phyloP scores from a whole-genome alignment of 495 filamentous ascomycete genomes.

The Annulohypoxylon stygium region DNA sequence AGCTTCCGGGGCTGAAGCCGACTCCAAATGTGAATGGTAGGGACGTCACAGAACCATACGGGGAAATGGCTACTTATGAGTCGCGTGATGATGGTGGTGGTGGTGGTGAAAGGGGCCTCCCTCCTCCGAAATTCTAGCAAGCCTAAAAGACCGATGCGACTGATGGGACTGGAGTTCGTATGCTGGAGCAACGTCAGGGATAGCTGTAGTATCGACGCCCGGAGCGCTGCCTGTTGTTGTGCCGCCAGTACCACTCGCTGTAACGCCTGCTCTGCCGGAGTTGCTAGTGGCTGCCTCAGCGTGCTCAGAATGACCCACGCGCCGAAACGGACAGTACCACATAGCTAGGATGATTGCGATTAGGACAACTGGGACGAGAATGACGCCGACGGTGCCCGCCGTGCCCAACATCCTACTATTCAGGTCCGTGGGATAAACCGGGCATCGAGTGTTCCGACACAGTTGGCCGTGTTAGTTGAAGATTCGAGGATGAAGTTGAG shows the following conservation, averaged over 20 bases:
- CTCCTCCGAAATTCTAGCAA: constrained; percentile 41
- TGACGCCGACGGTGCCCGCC: constrained; percentile 34
- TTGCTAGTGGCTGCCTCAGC: constrained; percentile 10
- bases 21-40: not conserved
- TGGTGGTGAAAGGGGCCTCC: constrained; percentile 20
- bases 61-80: constrained; percentile 8
- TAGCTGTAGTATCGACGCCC: not conserved
- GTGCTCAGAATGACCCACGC: constrained; percentile 6
- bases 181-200: constrained; percentile 14
- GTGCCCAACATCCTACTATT: constrained; percentile 37
- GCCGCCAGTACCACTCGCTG: not conserved
- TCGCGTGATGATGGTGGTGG: constrained; percentile 6
- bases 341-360: constrained; percentile 40
- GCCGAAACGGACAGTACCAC: constrained; percentile 41
- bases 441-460: constrained; percentile 22
- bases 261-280: not conserved
- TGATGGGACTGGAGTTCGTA: constrained; percentile 37
- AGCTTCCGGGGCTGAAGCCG: not conserved
- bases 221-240: not conserved
- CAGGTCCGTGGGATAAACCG: constrained; percentile 2
- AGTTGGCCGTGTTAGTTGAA: not conserved
- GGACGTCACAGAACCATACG: not conserved
- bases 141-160: constrained; percentile 26
- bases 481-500: constrained; percentile 13
- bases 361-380: constrained; percentile 37